A percentile compares a stretch with the other conserved stretches of the same genome.
phyloP scores from a whole-genome alignment of 192 early-diverging fungal genomes.

The Backusella westeae region DNA sequence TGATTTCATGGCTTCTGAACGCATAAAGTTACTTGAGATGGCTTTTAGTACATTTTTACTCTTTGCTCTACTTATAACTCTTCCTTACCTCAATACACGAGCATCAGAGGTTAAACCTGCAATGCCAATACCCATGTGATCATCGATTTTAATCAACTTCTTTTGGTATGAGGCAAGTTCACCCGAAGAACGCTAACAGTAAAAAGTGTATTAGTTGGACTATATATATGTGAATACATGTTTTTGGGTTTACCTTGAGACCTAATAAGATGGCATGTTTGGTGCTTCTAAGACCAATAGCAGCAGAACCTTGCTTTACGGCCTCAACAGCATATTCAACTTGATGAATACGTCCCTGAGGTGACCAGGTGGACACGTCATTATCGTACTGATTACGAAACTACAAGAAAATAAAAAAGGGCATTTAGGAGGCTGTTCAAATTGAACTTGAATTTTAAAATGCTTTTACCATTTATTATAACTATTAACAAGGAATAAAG shows the following conservation, averaged over 20 bases:
- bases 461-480: neutral
- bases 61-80: constrained; percentile 62
- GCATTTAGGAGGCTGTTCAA: neutral
- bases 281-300: constrained; percentile 87
- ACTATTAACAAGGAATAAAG: neutral
- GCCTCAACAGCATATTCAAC: constrained; percentile 99
- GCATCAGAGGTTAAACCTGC: constrained; percentile 98
- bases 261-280: constrained; percentile 82
- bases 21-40: constrained; percentile 77
- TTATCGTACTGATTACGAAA: constrained; percentile 93
- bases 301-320: constrained; percentile 97
- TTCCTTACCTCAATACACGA: constrained; percentile 79
- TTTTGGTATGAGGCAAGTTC: constrained; percentile 98
- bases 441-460: neutral
- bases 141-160: constrained; percentile 92
- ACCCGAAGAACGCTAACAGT: constrained; percentile 77
- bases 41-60: constrained; percentile 28
- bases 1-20: constrained; percentile 90
- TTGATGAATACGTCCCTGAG: constrained; percentile 97
- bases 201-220: too few relatives aligned
- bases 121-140: constrained; percentile 96
- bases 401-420: constrained; percentile 62
- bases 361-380: constrained; percentile 97
- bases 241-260: constrained; percentile 90
- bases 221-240: constrained; percentile 80